Base-by-base conservation (phyloP, 2,329 filamentous ascomycete genomes). In the Cephalotrichum gorgonifer region DNA sequence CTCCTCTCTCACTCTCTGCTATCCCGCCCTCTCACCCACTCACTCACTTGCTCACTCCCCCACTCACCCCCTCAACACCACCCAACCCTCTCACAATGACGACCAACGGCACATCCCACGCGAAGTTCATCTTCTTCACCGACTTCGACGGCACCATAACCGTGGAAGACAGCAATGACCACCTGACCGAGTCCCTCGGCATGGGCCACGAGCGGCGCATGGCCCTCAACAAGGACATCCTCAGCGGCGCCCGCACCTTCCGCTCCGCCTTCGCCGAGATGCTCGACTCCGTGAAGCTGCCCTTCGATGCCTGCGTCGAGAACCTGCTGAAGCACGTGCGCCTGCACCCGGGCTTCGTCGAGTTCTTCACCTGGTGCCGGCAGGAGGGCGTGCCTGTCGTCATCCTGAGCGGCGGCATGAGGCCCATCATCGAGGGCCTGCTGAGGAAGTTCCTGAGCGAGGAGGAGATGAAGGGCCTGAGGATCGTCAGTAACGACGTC, bases 141-240 rank as follows among this genome's bases (percentile, higher is more conserved):
- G 93, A 98, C 71, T 97, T 97, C 64, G 93, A 98, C 68, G 93
- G 93, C 60, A 97, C 90, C 48, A 91, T 96, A 64, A 96, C 91
- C 44, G 76, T 74, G 49, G 72, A 77, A 59, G 80, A 83, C 67
- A 78, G 73, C 63, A 84, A 83, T 62, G 78, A 80, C 67, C 78
- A 67, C 65, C 72, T 91, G 81, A 96, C 90, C 51, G 93, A 97
- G 72, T 93, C 87, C 68, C 77, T 96, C 53, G 93, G 93, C 54
- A 95, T 84, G 62, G 93, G 93, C 46, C 61, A 67, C 26, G 80
- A 78, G 53, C 78, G 80, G 56, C 88, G 93, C 54, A 76, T 76
- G 50, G 68, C 83, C 62, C 79, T 81, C 55, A 95, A 95, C 70
- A 68, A 78, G 54, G 86, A 86, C 56, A 86, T 94, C 35, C 81